Evolutionary conservation across 1,139 yeast genomes (phyloP).

Genomic region (Geotrichum restrictum): DNA sequence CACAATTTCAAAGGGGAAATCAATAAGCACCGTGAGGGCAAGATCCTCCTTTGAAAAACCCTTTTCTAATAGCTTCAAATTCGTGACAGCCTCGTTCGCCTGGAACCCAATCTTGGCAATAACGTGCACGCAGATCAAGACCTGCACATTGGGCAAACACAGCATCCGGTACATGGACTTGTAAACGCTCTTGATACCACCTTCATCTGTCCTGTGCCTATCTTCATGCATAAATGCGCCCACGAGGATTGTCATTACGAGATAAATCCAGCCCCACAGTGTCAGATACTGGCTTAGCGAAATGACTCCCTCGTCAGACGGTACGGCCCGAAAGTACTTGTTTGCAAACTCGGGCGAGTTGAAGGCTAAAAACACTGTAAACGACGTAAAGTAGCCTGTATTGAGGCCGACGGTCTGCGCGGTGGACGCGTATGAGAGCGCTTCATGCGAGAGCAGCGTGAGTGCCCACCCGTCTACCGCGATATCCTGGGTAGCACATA

Average conservation of each 20-base stretch:
- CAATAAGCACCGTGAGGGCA: conserved; percentile 86
- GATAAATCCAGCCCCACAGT: conserved; percentile 72
- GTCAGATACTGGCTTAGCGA: conserved; percentile 69
- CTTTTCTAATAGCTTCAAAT: conserved; percentile 82
- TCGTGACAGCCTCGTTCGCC: conserved; percentile 94
- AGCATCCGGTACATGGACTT: conserved; percentile 71
- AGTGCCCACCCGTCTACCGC: conserved; percentile 99
- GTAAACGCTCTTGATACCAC: conserved; percentile 51
- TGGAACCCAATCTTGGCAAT: conserved; percentile 89
- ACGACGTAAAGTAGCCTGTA: conserved; percentile 85
- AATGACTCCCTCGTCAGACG: conserved; percentile 62
- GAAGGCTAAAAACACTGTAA: conserved; percentile 85
- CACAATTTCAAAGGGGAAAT: conserved; percentile 91
- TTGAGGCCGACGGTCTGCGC: conserved; percentile 96
- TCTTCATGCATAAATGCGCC: conserved; percentile 46
- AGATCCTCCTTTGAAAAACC: conserved; percentile 92
- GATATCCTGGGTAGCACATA: conserved; percentile 96
- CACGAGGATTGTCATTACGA: conserved; percentile 62
- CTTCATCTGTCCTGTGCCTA: conserved; percentile 38
- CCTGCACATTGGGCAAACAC: conserved; percentile 69
- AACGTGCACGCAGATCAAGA: conserved; percentile 68
- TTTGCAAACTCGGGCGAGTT: conserved; percentile 92
- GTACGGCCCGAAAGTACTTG: conserved; percentile 62
- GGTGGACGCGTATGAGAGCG: conserved; percentile 90
- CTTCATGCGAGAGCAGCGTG: conserved; percentile 72